Evolutionary conservation across 495 filamentous ascomycete genomes (phyloP).

Genomic region (Trichoderma orchidacearum): DNA sequence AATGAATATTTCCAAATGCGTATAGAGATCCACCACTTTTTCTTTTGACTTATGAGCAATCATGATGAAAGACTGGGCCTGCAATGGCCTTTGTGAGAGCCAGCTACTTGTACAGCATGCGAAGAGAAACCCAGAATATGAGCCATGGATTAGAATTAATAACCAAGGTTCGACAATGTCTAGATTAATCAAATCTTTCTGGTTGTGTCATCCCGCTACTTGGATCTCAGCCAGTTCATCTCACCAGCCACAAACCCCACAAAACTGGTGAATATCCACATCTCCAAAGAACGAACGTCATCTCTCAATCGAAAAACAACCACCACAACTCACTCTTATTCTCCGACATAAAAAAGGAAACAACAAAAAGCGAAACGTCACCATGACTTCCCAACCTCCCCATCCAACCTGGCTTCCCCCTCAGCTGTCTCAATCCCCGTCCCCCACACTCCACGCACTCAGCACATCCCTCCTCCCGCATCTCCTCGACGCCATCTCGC

Average conservation of each 20-base stretch:
- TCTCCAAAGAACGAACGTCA: background rate
- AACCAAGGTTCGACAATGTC: too few species aligned
- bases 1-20: too few species aligned
- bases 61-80: too few species aligned
- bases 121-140: too few species aligned
- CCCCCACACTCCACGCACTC: constrained; percentile 4
- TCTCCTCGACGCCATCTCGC: constrained; percentile 20
- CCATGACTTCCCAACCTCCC: background rate
- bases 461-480: constrained; percentile 22
- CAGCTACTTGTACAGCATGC: too few species aligned
- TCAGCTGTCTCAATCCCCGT: background rate
- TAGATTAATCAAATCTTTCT: too few species aligned
- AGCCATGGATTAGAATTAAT: too few species aligned
- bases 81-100: too few species aligned
- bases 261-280: background rate
- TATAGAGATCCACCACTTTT: too few species aligned
- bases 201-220: too few species aligned
- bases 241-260: background rate
- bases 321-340: background rate
- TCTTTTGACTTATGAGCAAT: too few species aligned
- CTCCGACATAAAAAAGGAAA: background rate
- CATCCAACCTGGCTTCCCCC: background rate
- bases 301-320: background rate
- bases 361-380: background rate
- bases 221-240: too few species aligned